These are phyloP conservation scores for Dentipellis sp. DNA, from an alignment of 768 basidiomycete genomes.

Conservation along the genomic window DNA sequence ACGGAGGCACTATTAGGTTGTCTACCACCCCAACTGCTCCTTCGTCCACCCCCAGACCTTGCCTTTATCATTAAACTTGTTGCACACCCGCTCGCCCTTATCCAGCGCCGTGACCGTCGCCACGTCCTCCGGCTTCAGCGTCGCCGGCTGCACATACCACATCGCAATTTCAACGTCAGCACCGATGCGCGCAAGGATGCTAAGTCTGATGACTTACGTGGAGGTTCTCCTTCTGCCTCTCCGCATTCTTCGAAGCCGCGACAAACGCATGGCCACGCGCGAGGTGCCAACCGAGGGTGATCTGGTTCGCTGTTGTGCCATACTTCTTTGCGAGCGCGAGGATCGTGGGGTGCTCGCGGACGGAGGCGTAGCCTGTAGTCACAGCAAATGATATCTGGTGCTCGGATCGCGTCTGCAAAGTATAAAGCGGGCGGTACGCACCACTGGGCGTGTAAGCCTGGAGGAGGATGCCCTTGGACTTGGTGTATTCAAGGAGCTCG, in stretches of 20 bases:
- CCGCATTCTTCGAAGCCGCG: not conserved
- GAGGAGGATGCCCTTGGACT: conserved; percentile 54
- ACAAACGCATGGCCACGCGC: not conserved
- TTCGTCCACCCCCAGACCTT: not conserved
- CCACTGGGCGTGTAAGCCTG: conserved; percentile 81
- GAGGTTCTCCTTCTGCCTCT: not conserved
- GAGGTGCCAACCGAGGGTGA: not conserved
- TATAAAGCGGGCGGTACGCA: conserved; percentile 19
- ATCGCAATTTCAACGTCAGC: not conserved
- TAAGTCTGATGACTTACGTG: too few relatives aligned
- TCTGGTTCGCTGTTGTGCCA: not conserved
- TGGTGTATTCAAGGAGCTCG: conserved; percentile 51
- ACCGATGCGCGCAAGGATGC: too few relatives aligned
- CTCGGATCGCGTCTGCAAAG: too few relatives aligned
- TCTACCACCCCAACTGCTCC: not conserved
- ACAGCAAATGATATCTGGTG: not conserved
- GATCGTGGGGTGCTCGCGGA: not conserved
- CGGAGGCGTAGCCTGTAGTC: not conserved
- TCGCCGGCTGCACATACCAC: not conserved
- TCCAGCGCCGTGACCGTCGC: not conserved
- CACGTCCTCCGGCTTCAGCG: not conserved
- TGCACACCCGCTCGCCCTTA: not conserved
- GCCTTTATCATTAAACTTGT: not conserved
- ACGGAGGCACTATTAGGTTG: too few relatives aligned
- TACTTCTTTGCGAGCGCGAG: not conserved